phyloP scores from a whole-genome alignment of 1,139 yeast species.

The Kodamaea anthophila region DNA sequence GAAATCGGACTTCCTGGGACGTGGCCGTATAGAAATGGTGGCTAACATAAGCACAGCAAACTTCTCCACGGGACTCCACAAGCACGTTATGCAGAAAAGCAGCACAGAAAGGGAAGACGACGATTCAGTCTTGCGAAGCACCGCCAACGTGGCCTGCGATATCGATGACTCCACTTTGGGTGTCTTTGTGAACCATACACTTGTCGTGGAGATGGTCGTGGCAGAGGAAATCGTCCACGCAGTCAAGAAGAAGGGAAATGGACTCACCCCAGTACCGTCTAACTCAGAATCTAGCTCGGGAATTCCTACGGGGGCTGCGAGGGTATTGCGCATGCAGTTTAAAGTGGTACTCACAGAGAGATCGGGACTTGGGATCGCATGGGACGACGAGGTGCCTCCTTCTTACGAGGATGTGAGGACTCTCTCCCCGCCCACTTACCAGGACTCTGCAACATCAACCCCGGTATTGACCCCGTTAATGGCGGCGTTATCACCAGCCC shows the following conservation, averaged over 20 bases:
- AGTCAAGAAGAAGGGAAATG: constrained; percentile 10
- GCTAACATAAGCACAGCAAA: constrained; percentile 58
- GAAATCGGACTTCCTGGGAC: constrained; percentile 81
- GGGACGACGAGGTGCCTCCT: constrained; percentile 99
- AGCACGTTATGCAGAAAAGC: constrained; percentile 22
- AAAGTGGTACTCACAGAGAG: constrained; percentile 75
- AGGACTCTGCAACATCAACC: constrained; percentile 20
- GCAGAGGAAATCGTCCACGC: constrained; percentile 74
- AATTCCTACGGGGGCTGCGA: constrained; percentile 88
- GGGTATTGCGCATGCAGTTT: constrained; percentile 93
- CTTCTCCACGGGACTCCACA: constrained; percentile 51
- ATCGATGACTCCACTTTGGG: constrained; percentile 80
- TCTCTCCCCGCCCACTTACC: constrained; percentile 80
- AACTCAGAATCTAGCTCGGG: constrained; percentile 34
- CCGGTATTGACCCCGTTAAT: constrained; percentile 15
- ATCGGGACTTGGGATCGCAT: constrained; percentile 91
- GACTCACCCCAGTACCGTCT: constrained; percentile 14
- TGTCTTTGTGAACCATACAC: constrained; percentile 62
- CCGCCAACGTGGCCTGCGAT: constrained; percentile 70
- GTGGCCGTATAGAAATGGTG: constrained; percentile 71
- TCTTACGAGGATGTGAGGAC: constrained; percentile 80
- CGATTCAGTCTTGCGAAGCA: constrained; percentile 26
- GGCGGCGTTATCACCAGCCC: constrained; percentile 7
- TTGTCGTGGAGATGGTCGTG: constrained; percentile 83
- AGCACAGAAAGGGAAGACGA: constrained; percentile 25